Conservation (phyloP, 805 yeast species). For the Cyberlindnera mrakii region DNA sequence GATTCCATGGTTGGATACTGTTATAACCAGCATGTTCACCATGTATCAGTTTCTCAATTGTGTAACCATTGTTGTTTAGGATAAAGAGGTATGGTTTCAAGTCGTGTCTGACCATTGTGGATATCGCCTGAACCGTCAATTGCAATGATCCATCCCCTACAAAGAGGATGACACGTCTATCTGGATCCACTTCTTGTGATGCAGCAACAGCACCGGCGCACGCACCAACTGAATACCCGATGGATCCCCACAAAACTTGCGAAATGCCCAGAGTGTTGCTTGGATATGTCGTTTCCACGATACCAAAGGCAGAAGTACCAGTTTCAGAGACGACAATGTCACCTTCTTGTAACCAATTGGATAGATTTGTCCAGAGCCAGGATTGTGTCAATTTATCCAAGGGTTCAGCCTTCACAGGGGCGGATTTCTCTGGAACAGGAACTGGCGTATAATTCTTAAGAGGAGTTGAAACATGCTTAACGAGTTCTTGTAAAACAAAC, state of each 20-base stretch:
- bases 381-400: constrained; percentile 47
- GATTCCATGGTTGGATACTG: constrained; percentile 62
- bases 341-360: constrained; percentile 54
- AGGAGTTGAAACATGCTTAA: constrained; percentile 30
- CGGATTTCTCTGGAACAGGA: constrained; percentile 45
- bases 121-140: constrained; percentile 65
- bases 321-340: constrained; percentile 64
- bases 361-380: constrained; percentile 59
- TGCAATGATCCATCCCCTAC: constrained; percentile 73
- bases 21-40: constrained; percentile 58
- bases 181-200: constrained; percentile 23
- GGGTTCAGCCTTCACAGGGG: constrained; percentile 31
- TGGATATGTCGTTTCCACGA: constrained; percentile 58
- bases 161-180: constrained; percentile 54
- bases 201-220: constrained; percentile 61
- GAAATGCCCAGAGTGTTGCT: constrained; percentile 54
- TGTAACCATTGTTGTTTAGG: constrained; percentile 44
- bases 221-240: constrained; percentile 63
- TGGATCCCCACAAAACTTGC: constrained; percentile 70
- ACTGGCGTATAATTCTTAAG: constrained; percentile 40
- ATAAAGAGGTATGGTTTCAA: constrained; percentile 47
- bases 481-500: constrained; percentile 38
- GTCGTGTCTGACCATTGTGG: constrained; percentile 58
- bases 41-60: constrained; percentile 66
- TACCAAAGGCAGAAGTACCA: constrained; percentile 70